Percentiles rank a stretch among this genome's conserved stretches.
These are phyloP conservation scores for Paramecium sonneborni DNA, from an alignment of 73 alveolate species.

Conservation along the genomic window DNA sequence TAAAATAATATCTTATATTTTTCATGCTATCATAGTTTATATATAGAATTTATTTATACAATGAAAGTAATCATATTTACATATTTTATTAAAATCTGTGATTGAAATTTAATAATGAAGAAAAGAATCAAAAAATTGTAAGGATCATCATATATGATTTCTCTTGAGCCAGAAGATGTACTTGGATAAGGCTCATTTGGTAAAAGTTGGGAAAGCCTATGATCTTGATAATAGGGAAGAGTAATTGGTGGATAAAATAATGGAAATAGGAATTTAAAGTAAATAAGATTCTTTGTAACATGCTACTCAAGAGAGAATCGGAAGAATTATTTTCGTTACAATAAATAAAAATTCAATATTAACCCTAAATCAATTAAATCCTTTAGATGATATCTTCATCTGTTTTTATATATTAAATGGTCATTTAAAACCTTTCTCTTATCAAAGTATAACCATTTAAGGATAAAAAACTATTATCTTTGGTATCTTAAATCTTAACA, in stretches of 20 bases:
- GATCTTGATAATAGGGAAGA: slow-evolving; percentile 61
- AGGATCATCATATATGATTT: slow-evolving; percentile 65
- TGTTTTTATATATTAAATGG: slow-evolving; percentile 56
- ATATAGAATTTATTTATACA: too few species aligned
- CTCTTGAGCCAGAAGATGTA: slow-evolving; percentile 59
- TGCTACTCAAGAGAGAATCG: slow-evolving; percentile 49
- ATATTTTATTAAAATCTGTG: not conserved
- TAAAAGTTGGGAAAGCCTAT: slow-evolving; percentile 61
- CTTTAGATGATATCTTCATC: slow-evolving; percentile 47
- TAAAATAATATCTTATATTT: not conserved
- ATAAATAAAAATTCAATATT: not conserved
- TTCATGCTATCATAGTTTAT: not conserved
- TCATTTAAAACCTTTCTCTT: slow-evolving; percentile 6
- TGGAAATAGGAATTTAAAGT: slow-evolving; percentile 41
- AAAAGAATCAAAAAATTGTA: slow-evolving; percentile 57
- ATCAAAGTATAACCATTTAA: slow-evolving; percentile 46
- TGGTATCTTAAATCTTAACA: not conserved
- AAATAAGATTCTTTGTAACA: slow-evolving; percentile 43
- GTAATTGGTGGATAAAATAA: slow-evolving; percentile 55
- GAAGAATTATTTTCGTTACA: slow-evolving; percentile 37
- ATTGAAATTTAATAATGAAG: not conserved
- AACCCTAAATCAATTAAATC: not conserved
- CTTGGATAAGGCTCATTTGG: slow-evolving; percentile 67
- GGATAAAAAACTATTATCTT: not conserved
- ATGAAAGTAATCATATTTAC: too few species aligned